Evolutionary conservation across 768 basidiomycete species (phyloP).

Genomic region (Kondoa malvinella): DNA sequence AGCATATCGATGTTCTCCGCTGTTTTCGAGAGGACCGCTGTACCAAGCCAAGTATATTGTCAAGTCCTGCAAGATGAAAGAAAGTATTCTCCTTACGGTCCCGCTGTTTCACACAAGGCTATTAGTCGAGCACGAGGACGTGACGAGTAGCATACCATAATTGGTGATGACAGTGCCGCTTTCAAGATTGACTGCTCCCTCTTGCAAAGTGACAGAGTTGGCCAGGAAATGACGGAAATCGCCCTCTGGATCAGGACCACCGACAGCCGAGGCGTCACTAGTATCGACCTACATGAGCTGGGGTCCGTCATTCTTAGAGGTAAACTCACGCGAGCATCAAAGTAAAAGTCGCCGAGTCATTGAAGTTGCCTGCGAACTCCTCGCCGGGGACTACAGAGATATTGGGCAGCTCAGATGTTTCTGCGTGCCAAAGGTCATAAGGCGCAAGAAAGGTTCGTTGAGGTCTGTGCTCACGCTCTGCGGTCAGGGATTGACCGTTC

Average conservation of each 20-base stretch:
- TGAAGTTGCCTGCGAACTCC: background rate
- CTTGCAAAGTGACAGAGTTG: slow-evolving; percentile 8
- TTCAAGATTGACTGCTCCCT: slow-evolving; percentile 4
- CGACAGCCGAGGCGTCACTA: slow-evolving; percentile 12
- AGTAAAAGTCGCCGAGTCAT: slow-evolving; percentile 2
- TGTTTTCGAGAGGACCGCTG: background rate
- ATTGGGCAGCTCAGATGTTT: background rate
- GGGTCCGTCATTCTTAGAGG: no score
- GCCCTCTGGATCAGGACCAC: slow-evolving; percentile 12
- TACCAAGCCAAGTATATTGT: background rate
- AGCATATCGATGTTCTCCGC: slow-evolving; percentile 14
- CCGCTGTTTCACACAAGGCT: slow-evolving; percentile 12
- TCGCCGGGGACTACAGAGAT: background rate
- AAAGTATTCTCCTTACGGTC: slow-evolving; percentile 1
- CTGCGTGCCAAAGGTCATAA: background rate
- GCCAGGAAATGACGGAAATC: slow-evolving; percentile 14
- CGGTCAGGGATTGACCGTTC: slow-evolving; percentile 9
- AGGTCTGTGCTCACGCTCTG: background rate
- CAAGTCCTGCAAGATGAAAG: background rate
- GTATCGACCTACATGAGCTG: no score
- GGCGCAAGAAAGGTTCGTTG: background rate
- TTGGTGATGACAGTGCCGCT: background rate
- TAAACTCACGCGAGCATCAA: slow-evolving; percentile 15
- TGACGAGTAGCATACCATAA: background rate
- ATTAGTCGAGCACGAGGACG: background rate